A percentile compares a stretch with the other conserved stretches of the same genome.
Conservation (phyloP, 2,329 filamentous ascomycete species). For the Cytospora chrysosperma region DNA sequence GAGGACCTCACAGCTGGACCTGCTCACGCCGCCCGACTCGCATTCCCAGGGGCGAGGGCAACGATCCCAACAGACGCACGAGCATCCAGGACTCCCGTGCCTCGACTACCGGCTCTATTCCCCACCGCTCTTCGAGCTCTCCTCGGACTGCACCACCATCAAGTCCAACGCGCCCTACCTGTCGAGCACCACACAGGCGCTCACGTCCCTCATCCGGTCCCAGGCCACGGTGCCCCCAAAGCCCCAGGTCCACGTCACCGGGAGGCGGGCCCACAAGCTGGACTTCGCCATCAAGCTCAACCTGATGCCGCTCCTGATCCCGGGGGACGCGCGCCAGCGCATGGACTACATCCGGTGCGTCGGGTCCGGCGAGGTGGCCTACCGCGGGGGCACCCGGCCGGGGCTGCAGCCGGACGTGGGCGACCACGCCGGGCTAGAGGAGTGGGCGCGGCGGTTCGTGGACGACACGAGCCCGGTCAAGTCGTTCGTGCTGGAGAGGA, state of each 20-base stretch:
- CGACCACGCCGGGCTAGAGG: slow-evolving; percentile 43
- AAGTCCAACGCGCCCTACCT: slow-evolving; percentile 49
- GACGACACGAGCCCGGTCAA: slow-evolving; percentile 46
- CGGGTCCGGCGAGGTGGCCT: slow-evolving; percentile 47
- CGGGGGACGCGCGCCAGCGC: slow-evolving; percentile 43
- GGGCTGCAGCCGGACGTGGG: slow-evolving; percentile 44
- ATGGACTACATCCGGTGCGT: slow-evolving; percentile 57
- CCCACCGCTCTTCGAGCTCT: slow-evolving; percentile 52
- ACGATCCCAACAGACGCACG: slow-evolving; percentile 32
- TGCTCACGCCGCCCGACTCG: not conserved
- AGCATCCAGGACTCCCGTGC: slow-evolving; percentile 47
- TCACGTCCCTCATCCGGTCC: slow-evolving; percentile 46
- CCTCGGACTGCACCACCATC: slow-evolving; percentile 47
- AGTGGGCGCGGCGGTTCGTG: slow-evolving; percentile 50
- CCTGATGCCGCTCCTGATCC: slow-evolving; percentile 52
- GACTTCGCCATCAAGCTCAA: slow-evolving; percentile 57
- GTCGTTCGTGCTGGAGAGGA: slow-evolving; percentile 51
- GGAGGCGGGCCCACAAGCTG: slow-evolving; percentile 42
- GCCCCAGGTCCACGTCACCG: slow-evolving; percentile 50
- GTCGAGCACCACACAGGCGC: slow-evolving; percentile 44
- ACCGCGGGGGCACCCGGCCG: slow-evolving; percentile 46
- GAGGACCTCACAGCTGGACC: slow-evolving; percentile 24
- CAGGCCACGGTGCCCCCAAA: slow-evolving; percentile 56
- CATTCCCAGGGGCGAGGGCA: slow-evolving; percentile 11
- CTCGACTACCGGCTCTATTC: slow-evolving; percentile 54